Conservation (phyloP, 2,329 filamentous ascomycete genomes). For the Aspergillus pseudoterreus region DNA sequence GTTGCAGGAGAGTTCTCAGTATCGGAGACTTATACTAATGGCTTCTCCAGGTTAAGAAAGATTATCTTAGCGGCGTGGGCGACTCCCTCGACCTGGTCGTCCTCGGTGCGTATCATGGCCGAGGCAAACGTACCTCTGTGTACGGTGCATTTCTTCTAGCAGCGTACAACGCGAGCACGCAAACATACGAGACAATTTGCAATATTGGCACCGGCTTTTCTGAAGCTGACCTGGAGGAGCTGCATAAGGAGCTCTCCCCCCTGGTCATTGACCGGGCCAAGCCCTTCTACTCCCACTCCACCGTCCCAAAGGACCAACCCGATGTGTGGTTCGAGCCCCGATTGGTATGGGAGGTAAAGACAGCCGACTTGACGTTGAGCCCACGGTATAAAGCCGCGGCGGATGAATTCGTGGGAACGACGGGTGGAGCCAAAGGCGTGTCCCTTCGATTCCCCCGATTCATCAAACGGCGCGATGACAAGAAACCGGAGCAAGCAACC, state of each 20-base stretch:
- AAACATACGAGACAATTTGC: slow-evolving; percentile 92
- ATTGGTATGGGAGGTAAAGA: slow-evolving; percentile 96
- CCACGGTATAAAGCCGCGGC: slow-evolving; percentile 90
- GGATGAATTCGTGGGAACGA: slow-evolving; percentile 70
- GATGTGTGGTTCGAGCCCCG: slow-evolving; percentile 98
- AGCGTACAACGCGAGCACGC: slow-evolving; percentile 77
- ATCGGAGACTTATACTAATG: slow-evolving; percentile 2
- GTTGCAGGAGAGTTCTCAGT: slow-evolving; percentile 5
- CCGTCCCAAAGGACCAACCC: slow-evolving; percentile 84
- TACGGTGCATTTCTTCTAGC: slow-evolving; percentile 95
- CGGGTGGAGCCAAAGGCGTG: slow-evolving; percentile 71
- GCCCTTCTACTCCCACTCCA: slow-evolving; percentile 87
- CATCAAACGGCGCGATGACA: slow-evolving; percentile 88
- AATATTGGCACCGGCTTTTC: slow-evolving; percentile 98
- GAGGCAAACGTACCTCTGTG: slow-evolving; percentile 90
- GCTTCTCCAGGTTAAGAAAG: slow-evolving; percentile 76
- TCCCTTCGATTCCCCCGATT: slow-evolving; percentile 89
- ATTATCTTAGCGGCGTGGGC: slow-evolving; percentile 89
- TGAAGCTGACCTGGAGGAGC: slow-evolving; percentile 84
- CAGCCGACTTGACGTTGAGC: slow-evolving; percentile 87
- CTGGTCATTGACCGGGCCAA: slow-evolving; percentile 86
- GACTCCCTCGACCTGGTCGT: slow-evolving; percentile 97
- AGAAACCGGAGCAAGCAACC: slow-evolving; percentile 90
- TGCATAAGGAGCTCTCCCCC: slow-evolving; percentile 70
- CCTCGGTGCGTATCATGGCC: slow-evolving; percentile 87